These are phyloP conservation scores for Strobilomyces dryophilus DNA, from an alignment of 768 basidiomycete species.

Conservation along the genomic window DNA sequence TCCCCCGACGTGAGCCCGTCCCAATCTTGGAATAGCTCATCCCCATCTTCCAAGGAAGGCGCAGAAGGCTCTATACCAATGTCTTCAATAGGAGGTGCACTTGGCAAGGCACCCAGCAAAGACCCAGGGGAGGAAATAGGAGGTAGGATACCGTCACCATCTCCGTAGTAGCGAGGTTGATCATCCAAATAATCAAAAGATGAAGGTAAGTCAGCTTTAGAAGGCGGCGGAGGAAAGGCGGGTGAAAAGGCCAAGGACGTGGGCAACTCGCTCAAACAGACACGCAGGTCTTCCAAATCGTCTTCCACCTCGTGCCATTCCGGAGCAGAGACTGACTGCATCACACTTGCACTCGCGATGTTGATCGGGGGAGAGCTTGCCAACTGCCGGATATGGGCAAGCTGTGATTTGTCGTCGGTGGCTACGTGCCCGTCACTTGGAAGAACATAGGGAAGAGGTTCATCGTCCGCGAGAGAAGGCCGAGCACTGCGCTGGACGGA, in stretches of 20 bases:
- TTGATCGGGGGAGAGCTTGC: conserved; percentile 48
- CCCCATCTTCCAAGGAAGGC: conserved; percentile 30
- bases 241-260: conserved; percentile 6
- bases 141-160: conserved; percentile 28
- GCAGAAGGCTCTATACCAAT: conserved; percentile 44
- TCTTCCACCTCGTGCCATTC: conserved; percentile 51
- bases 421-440: conserved; percentile 54
- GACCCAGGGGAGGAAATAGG: conserved; percentile 37
- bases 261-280: conserved; percentile 8
- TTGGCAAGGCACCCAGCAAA: conserved; percentile 38
- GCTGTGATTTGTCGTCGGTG: conserved; percentile 58
- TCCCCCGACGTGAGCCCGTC: conserved; percentile 4
- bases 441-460: conserved; percentile 27
- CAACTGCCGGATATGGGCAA: conserved; percentile 48
- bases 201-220: conserved; percentile 39
- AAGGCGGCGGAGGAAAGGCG: conserved; percentile 32
- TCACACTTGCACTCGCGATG: conserved; percentile 11
- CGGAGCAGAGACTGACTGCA: conserved; percentile 42
- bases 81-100: conserved; percentile 31
- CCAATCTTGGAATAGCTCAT: conserved; percentile 23
- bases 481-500: conserved; percentile 3
- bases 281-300: conserved; percentile 25
- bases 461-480: conserved; percentile 7
- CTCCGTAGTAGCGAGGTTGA: conserved; percentile 36
- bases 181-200: conserved; percentile 32